phyloP scores from a whole-genome alignment of 2,329 filamentous ascomycete genomes.

The Fusarium annulatum region DNA sequence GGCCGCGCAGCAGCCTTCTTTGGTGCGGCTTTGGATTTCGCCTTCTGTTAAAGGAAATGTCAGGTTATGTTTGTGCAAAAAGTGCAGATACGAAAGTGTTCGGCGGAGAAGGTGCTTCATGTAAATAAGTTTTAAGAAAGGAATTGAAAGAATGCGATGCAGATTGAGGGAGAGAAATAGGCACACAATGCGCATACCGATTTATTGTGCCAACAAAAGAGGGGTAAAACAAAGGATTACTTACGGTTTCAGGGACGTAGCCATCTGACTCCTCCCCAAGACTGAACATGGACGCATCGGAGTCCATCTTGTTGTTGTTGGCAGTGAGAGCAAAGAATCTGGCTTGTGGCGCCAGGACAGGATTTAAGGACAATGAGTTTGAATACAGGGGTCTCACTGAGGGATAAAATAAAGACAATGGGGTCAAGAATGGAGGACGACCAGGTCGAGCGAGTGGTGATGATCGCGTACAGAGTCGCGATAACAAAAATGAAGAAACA shows the following conservation, averaged over 20 bases:
- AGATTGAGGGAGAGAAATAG: neutral
- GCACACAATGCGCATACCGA: neutral
- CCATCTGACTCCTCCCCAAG: constrained; percentile 56
- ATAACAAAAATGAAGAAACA: constrained; percentile 37
- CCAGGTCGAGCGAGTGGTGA: constrained; percentile 31
- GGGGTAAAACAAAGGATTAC: constrained; percentile 29
- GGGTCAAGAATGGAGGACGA: constrained; percentile 20
- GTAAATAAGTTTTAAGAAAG: neutral
- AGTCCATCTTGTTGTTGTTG: constrained; percentile 60
- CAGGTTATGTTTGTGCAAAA: constrained; percentile 24
- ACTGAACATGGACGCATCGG: constrained; percentile 65
- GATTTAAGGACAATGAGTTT: constrained; percentile 29
- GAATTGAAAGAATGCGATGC: constrained; percentile 8
- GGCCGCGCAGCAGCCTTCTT: constrained; percentile 62
- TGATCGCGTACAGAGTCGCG: constrained; percentile 42
- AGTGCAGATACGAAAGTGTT: neutral
- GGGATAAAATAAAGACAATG: constrained; percentile 35
- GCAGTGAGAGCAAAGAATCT: constrained; percentile 26
- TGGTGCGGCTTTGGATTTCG: constrained; percentile 50
- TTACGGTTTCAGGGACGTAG: constrained; percentile 54
- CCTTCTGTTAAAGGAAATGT: constrained; percentile 45
- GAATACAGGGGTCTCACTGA: constrained; percentile 27
- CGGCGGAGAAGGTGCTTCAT: neutral
- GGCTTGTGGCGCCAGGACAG: constrained; percentile 28
- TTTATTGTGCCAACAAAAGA: neutral